Conservation (phyloP, 2,329 filamentous ascomycete species). For the Raffaelea albimanens region DNA sequence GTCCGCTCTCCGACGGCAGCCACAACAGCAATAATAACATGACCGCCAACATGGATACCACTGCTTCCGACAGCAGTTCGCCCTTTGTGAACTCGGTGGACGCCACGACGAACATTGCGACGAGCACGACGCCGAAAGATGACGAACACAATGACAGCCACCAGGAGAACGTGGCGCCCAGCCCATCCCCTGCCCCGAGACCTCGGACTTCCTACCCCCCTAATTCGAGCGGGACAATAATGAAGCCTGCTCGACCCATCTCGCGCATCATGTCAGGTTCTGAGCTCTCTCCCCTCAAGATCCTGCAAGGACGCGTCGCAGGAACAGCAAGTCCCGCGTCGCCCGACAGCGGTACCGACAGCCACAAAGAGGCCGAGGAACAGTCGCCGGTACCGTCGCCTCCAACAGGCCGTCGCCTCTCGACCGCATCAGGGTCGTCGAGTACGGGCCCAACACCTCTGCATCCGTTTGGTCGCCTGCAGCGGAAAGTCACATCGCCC, state of each 20-base stretch:
- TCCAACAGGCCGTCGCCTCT: slow-evolving; percentile 1
- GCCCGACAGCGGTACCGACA: slow-evolving; percentile 10
- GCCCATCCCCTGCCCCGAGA: slow-evolving; percentile 11
- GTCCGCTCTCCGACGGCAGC: slow-evolving; percentile 10
- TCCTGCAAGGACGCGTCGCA: slow-evolving; percentile 27
- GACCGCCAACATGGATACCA: slow-evolving; percentile 7
- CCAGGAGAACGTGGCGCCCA: slow-evolving; percentile 35
- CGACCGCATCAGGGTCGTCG: background rate
- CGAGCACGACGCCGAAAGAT: background rate
- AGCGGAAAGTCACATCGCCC: slow-evolving; percentile 36
- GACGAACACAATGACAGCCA: slow-evolving; percentile 5
- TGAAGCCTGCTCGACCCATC: slow-evolving; percentile 24
- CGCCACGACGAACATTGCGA: slow-evolving; percentile 17
- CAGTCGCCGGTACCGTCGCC: slow-evolving; percentile 11
- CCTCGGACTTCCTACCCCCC: background rate
- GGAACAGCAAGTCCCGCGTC: slow-evolving; percentile 7
- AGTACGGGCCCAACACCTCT: slow-evolving; percentile 20
- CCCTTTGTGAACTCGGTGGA: slow-evolving; percentile 22
- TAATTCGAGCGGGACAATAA: background rate
- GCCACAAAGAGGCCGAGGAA: slow-evolving; percentile 11
- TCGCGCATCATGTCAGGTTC: slow-evolving; percentile 48
- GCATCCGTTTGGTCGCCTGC: slow-evolving; percentile 23
- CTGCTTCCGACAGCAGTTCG: slow-evolving; percentile 17
- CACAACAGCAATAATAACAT: no score
- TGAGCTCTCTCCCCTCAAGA: slow-evolving; percentile 49